Evolutionary conservation across 1,139 yeast species (phyloP).

Genomic region (Suzukiozyma palmioleophila): DNA sequence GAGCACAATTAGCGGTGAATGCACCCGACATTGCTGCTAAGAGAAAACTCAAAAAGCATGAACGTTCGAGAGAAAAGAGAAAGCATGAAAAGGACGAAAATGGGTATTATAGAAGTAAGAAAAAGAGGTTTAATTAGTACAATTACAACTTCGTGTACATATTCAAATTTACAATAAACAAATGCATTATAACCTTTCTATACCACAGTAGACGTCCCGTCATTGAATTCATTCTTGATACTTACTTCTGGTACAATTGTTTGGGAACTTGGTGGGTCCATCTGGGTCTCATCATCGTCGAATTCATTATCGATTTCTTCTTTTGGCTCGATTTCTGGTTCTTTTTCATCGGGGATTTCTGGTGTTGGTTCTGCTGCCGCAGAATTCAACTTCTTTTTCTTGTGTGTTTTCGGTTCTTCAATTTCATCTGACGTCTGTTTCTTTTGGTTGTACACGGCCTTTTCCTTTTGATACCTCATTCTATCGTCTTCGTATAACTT

Average conservation of each 20-base stretch:
- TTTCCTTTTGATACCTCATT: slow-evolving; percentile 67
- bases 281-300: slow-evolving; percentile 10
- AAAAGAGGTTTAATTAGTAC: slow-evolving; percentile 22
- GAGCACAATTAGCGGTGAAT: slow-evolving; percentile 71
- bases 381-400: slow-evolving; percentile 23
- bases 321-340: slow-evolving; percentile 6
- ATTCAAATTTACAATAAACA: slow-evolving; percentile 1
- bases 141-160: slow-evolving; percentile 1
- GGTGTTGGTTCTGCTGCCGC: slow-evolving; percentile 43
- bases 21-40: slow-evolving; percentile 81
- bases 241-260: not conserved
- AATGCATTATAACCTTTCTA: slow-evolving; percentile 1
- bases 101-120: slow-evolving; percentile 69
- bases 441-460: slow-evolving; percentile 55
- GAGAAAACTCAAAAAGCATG: slow-evolving; percentile 73
- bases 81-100: slow-evolving; percentile 69
- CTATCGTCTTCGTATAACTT: slow-evolving; percentile 78
- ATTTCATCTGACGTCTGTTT: slow-evolving; percentile 20
- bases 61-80: slow-evolving; percentile 70
- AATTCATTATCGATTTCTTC: slow-evolving; percentile 11
- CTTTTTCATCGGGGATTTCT: slow-evolving; percentile 12
- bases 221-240: slow-evolving; percentile 1
- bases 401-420: slow-evolving; percentile 9
- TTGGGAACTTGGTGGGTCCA: slow-evolving; percentile 2
- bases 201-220: slow-evolving; percentile 5